Evolutionary conservation across 441 rosid species (phyloP).

Genomic region (Brassica hybrid): DNA sequence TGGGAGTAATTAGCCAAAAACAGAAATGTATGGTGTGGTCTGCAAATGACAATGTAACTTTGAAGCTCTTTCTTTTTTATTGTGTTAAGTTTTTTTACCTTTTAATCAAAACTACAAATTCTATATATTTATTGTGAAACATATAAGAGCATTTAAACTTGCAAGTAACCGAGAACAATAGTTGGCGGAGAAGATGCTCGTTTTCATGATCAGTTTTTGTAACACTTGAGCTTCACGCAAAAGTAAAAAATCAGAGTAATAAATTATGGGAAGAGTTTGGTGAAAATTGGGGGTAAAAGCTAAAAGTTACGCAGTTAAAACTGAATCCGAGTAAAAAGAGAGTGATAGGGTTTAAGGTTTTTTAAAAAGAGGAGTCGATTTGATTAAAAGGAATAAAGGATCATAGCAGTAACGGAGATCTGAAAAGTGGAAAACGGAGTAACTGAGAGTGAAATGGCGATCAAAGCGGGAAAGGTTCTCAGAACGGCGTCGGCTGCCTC

Average conservation of each 20-base stretch:
- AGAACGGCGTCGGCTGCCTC: conserved; percentile 45
- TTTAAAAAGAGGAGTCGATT: neutral
- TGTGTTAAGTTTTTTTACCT: neutral
- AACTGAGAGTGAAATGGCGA: conserved; percentile 23
- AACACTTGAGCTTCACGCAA: conserved; percentile 22
- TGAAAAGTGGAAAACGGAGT: neutral
- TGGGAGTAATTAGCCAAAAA: conserved; percentile 10
- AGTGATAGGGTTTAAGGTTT: neutral
- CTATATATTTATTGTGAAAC: neutral
- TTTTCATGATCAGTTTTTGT: neutral
- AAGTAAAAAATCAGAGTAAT: neutral
- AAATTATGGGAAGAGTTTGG: neutral
- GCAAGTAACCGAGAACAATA: neutral
- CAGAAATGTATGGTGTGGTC: conserved; percentile 12
- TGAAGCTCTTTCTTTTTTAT: neutral
- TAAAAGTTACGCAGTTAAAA: neutral
- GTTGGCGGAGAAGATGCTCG: neutral
- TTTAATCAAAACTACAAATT: neutral
- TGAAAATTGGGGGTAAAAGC: neutral
- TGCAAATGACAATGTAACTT: neutral
- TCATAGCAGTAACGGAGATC: neutral
- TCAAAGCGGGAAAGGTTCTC: conserved; percentile 37
- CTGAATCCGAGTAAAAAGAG: neutral
- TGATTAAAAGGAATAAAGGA: neutral
- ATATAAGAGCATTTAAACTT: neutral